phyloP scores from a whole-genome alignment of 2,329 filamentous ascomycete genomes.

The Venturia nashicola region DNA sequence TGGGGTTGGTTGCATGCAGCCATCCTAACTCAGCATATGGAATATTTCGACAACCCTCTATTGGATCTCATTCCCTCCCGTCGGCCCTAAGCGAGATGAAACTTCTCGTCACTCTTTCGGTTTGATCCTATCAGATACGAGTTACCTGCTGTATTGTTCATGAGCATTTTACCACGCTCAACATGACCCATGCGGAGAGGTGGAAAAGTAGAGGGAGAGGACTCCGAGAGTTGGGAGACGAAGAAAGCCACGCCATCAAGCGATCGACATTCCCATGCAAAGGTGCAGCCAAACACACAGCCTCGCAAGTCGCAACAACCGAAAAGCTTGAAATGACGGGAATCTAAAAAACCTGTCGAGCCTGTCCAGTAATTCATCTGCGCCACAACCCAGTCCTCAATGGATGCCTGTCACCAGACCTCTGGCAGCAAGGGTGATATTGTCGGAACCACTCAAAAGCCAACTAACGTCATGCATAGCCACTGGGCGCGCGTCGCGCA shows the following conservation, averaged over 20 bases:
- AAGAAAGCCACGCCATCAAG: background rate
- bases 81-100: no score
- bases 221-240: no score
- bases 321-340: background rate
- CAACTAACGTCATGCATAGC: background rate
- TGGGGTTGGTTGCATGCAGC: no score
- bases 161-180: no score
- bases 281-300: background rate
- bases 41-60: no score
- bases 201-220: no score
- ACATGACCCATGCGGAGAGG: no score
- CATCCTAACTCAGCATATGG: no score
- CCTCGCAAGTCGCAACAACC: background rate
- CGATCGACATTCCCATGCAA: background rate
- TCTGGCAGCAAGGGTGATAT: background rate
- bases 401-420: background rate
- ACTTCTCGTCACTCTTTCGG: no score
- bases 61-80: no score
- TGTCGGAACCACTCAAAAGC: background rate
- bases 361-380: background rate
- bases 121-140: no score
- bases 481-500: background rate
- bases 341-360: background rate
- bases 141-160: no score
- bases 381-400: background rate